These are phyloP conservation scores for Silene latifolia DNA, from an alignment of 148 eudicot genomes.

Conservation along the genomic window DNA sequence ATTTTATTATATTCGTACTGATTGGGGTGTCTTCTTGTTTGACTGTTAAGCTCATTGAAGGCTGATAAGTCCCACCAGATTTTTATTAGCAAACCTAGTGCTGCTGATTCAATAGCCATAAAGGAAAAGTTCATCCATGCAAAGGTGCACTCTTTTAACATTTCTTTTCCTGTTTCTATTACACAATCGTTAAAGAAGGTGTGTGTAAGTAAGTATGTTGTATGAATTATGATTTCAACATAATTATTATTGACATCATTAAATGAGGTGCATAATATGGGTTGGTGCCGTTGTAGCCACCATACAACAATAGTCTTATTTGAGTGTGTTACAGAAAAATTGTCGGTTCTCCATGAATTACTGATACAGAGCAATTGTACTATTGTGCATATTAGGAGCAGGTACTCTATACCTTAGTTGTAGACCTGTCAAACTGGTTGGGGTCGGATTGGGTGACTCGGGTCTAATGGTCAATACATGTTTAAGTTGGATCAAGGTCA, in stretches of 20 bases:
- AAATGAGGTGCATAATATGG: neutral
- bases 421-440: neutral
- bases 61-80: slow-evolving; percentile 60
- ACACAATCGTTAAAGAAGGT: neutral
- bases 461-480: neutral
- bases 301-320: neutral
- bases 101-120: slow-evolving; percentile 74
- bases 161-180: neutral
- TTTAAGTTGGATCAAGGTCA: neutral
- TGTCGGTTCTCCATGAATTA: no score
- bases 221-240: neutral
- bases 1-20: slow-evolving; percentile 17
- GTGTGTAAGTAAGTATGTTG: neutral
- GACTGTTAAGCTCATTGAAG: slow-evolving; percentile 57
- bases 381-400: no score
- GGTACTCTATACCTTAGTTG: neutral
- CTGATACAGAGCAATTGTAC: no score
- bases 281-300: neutral
- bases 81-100: slow-evolving; percentile 75
- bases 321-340: neutral
- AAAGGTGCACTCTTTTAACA: slow-evolving; percentile 44
- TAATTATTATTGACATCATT: neutral
- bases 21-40: slow-evolving; percentile 15
- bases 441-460: neutral
- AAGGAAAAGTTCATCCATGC: slow-evolving; percentile 98